These are phyloP conservation scores for Candida fluviatilis DNA, from an alignment of 805 yeast species.

Conservation along the genomic window DNA sequence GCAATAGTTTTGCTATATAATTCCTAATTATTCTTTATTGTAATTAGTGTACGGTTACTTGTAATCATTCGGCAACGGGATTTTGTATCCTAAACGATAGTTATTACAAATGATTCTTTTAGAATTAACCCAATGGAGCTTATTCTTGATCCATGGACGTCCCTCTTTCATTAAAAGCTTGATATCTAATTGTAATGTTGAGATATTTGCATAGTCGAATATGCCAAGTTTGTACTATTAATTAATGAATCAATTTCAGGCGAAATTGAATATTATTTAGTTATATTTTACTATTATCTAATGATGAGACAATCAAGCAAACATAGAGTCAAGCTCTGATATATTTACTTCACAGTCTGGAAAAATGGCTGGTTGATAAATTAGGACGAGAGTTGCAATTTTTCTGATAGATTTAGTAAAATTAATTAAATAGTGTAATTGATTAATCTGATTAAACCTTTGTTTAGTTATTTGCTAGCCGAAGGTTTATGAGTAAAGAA, in stretches of 20 bases:
- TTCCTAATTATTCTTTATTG: slow-evolving; percentile 7
- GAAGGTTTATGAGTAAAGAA: background rate
- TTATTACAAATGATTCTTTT: slow-evolving; percentile 58
- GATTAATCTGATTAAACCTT: background rate
- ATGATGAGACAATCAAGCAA: slow-evolving; percentile 76
- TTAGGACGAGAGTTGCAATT: slow-evolving; percentile 70
- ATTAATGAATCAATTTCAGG: slow-evolving; percentile 13
- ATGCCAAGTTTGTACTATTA: slow-evolving; percentile 46
- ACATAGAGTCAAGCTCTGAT: slow-evolving; percentile 93
- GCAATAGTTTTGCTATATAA: background rate
- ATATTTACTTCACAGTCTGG: slow-evolving; percentile 42
- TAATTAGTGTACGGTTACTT: slow-evolving; percentile 14
- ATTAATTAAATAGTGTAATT: slow-evolving; percentile 3
- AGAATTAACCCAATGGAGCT: slow-evolving; percentile 79
- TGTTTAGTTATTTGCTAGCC: background rate
- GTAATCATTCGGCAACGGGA: slow-evolving; percentile 58
- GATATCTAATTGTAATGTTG: slow-evolving; percentile 16
- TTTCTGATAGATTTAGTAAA: slow-evolving; percentile 23
- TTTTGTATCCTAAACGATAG: slow-evolving; percentile 61
- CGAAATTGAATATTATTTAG: slow-evolving; percentile 21
- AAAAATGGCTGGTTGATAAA: slow-evolving; percentile 39
- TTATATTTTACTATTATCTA: slow-evolving; percentile 10
- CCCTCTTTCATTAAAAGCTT: slow-evolving; percentile 26
- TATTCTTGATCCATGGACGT: slow-evolving; percentile 69
- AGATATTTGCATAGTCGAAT: slow-evolving; percentile 57